Conservation (phyloP, 768 basidiomycete species). For the Boletus barrowsii region DNA sequence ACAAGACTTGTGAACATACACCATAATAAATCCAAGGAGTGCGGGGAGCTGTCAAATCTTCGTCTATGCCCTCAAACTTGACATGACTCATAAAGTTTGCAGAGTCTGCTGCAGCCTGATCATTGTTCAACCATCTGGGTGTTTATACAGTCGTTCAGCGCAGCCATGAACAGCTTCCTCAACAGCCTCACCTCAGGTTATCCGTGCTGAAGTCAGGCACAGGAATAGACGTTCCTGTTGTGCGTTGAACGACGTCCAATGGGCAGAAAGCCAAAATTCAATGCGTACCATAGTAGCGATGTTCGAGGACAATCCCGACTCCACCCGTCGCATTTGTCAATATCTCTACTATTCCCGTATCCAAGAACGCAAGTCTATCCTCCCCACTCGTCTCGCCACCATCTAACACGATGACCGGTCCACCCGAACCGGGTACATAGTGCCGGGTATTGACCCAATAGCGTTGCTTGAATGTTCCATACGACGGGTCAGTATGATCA, state of each 20-base stretch:
- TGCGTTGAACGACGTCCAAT: background rate
- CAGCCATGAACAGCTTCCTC: background rate
- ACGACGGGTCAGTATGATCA: slow-evolving; percentile 67
- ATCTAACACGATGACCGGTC: slow-evolving; percentile 88
- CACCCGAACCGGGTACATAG: slow-evolving; percentile 66
- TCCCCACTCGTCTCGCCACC: slow-evolving; percentile 91
- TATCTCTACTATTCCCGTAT: slow-evolving; percentile 85
- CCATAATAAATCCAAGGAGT: slow-evolving; percentile 95
- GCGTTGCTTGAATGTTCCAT: slow-evolving; percentile 75
- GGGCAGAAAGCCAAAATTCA: background rate
- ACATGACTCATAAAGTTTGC: slow-evolving; percentile 87
- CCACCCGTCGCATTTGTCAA: slow-evolving; percentile 83
- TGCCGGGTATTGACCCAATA: slow-evolving; percentile 90
- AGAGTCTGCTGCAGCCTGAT: slow-evolving; percentile 85
- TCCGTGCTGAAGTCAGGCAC: slow-evolving; percentile 79
- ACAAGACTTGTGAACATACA: slow-evolving; percentile 39
- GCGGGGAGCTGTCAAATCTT: slow-evolving; percentile 65
- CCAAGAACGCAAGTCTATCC: slow-evolving; percentile 50
- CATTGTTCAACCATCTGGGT: slow-evolving; percentile 81
- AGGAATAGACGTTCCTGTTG: slow-evolving; percentile 67
- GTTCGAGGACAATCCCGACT: slow-evolving; percentile 87
- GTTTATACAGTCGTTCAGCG: slow-evolving; percentile 6
- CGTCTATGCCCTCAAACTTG: slow-evolving; percentile 66
- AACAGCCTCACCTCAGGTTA: slow-evolving; percentile 55
- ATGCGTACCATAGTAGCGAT: slow-evolving; percentile 77